These are phyloP conservation scores for Alliaria petiolata DNA, from an alignment of 345 rosid genomes.

Conservation along the genomic window DNA sequence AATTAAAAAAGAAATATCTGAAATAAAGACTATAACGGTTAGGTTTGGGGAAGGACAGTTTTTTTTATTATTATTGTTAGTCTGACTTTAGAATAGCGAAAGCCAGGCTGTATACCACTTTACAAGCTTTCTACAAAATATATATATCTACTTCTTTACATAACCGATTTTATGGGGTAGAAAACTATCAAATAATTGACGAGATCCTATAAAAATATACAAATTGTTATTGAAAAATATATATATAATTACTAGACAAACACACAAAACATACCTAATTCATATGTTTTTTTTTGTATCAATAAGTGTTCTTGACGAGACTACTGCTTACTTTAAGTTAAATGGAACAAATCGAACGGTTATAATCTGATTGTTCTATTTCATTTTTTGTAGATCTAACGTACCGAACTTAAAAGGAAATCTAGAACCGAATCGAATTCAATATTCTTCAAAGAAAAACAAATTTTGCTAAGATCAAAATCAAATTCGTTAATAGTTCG, in stretches of 20 bases:
- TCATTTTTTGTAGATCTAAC: not conserved
- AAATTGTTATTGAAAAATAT: not conserved
- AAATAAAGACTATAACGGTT: conserved; percentile 35
- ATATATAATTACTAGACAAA: not conserved
- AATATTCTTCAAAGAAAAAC: no score
- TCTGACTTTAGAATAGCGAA: conserved; percentile 29
- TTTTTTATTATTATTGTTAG: not conserved
- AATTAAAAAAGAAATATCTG: conserved; percentile 15
- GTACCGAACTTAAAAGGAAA: not conserved
- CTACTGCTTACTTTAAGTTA: not conserved
- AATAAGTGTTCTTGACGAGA: not conserved
- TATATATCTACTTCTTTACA: not conserved
- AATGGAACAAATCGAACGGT: not conserved
- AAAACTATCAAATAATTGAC: conserved; percentile 7
- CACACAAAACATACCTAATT: not conserved
- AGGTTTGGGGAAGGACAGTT: conserved; percentile 37
- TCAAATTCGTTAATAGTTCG: not conserved
- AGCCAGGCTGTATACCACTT: conserved; percentile 32
- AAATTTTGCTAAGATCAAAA: not conserved
- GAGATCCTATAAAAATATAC: not conserved
- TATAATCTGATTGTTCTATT: not conserved
- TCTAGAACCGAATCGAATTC: no score
- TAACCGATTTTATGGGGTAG: conserved; percentile 1
- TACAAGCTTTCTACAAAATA: conserved; percentile 24
- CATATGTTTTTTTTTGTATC: no score